Base-by-base conservation (phyloP, 1,139 yeast genomes). In the Spathaspora sp. region DNA sequence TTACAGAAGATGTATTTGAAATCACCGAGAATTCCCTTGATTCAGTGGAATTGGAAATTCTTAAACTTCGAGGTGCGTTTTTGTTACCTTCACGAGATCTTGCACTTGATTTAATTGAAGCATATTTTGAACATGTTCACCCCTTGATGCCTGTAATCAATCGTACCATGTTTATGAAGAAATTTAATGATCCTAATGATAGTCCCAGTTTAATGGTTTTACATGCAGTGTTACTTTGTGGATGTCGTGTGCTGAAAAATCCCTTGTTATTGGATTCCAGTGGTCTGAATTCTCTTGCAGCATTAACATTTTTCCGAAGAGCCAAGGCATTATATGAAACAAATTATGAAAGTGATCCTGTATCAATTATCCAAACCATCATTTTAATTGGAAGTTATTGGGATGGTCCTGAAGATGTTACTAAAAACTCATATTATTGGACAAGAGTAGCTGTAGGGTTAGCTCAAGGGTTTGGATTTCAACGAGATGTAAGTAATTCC, bases 391-490 rank as follows among this genome's bases (percentile, higher is more conserved):
- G 87, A 1, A 78, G 86, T 58, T 84, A 83, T 66, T 82, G 89
- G 82, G 95, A 86, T 55, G 89, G 89, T 6, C 88, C 89, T 10
- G 90, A 87, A 54, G 89, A 83, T 57, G 85, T 85, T 29, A 79
- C 88, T 38, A 83, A 84, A 49, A 87, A 86, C 59, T 82, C 85
- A 2, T 85, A 79, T 60, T 86, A 85, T 62, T 87, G 95, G 95
- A 81, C 86, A 3, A 74, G 89, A 44, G 81, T 83, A 2, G 93
- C 90, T 0, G 74, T 86, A 33, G 78, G 84, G 10, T 74, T 86
- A 44, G 95, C 95, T 2, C 93, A 86, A 58, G 90, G 91, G 9
- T 82, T 83, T 62, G 95, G 95, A 1, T 74, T 87, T 56, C 93
- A 88, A 60, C 72, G 90, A 56, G 79, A 74, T 56, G 67, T 74